phyloP scores from a whole-genome alignment of 1,284 basidiomycete genomes.

The Leccinum fuscescens region DNA sequence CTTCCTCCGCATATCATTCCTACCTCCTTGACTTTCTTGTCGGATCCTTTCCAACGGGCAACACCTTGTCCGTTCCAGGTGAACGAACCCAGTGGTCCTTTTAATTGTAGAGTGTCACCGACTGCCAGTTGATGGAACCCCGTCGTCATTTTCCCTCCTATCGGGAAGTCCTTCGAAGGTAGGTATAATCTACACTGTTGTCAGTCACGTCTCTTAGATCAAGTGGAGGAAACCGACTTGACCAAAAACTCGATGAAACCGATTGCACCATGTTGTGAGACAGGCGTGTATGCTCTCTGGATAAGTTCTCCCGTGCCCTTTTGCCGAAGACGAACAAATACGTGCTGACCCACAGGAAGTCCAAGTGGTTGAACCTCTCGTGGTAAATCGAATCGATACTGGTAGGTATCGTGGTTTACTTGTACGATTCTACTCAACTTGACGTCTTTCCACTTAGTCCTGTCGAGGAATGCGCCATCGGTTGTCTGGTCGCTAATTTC shows the following conservation, averaged over 20 bases:
- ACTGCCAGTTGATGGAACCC: slow-evolving; percentile 49
- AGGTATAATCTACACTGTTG: slow-evolving; percentile 41
- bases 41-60: slow-evolving; percentile 37
- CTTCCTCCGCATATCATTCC: slow-evolving; percentile 64
- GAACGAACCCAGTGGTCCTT: slow-evolving; percentile 65
- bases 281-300: slow-evolving; percentile 65
- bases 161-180: slow-evolving; percentile 38
- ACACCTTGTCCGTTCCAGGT: slow-evolving; percentile 47
- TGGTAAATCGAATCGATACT: slow-evolving; percentile 56
- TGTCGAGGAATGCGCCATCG: slow-evolving; percentile 43
- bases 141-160: slow-evolving; percentile 59
- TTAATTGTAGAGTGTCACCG: slow-evolving; percentile 57
- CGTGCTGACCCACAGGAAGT: slow-evolving; percentile 64
- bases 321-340: slow-evolving; percentile 49
- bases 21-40: slow-evolving; percentile 42
- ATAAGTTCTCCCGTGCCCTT: slow-evolving; percentile 48
- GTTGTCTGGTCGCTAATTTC: slow-evolving; percentile 10
- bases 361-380: slow-evolving; percentile 48
- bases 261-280: slow-evolving; percentile 43
- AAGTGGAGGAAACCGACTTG: slow-evolving; percentile 39
- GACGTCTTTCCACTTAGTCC: slow-evolving; percentile 53
- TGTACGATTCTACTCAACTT: slow-evolving; percentile 41
- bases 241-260: slow-evolving; percentile 57
- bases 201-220: neutral
- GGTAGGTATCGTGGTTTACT: slow-evolving; percentile 48